Base-by-base conservation (phyloP, 306 rosid species). In the Glycyrrhiza uralensis region DNA sequence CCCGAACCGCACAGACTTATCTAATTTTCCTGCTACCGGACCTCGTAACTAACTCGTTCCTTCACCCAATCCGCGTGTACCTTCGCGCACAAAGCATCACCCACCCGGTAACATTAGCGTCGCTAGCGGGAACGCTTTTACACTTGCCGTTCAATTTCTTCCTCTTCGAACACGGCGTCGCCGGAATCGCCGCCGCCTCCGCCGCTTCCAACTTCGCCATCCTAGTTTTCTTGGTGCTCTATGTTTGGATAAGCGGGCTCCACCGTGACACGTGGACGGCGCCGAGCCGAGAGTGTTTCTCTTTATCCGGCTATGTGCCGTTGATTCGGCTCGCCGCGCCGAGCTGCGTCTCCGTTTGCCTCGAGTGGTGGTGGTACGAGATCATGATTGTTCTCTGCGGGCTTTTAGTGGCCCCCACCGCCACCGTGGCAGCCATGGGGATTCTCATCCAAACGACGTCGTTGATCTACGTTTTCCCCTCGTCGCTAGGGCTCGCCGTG, bases 361-460 rank as follows among this genome's bases (percentile, higher is more conserved):
- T 94, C 64, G 98, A 94, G 44, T 94, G 98, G 98, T 94, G 98
- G 98, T 94, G 98, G 98, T 94, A 94, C 61, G 98, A 94, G 88
- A 91, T 94, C 85, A 87, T 94, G 93, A 91, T 91, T 60, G 80
- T 94, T 5, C 14, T 94, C 2, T 91, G 98, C 12, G 98, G 98
- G 1, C 45, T 94, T 0, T 18, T 94, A 0, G 80, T 83, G 71
- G 89, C 87, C 82, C 97, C 98, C 76, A 89, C 66, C 7, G 85
- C 97, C 6, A 82, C 90, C 6, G 97, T 94, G 2, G 97, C 98
- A 0, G 83, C 98, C 15, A 94, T 94, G 98, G 98, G 98, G 2
- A 71, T 94, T 7, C 51, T 94, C 22, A 94, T 94, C 20, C 98
- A 94, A 39, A 94, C 97, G 6, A 94, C 98, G 45, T 81, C 97